Base-by-base conservation (phyloP, 768 basidiomycete species). In the Tremella yokohamensis region DNA sequence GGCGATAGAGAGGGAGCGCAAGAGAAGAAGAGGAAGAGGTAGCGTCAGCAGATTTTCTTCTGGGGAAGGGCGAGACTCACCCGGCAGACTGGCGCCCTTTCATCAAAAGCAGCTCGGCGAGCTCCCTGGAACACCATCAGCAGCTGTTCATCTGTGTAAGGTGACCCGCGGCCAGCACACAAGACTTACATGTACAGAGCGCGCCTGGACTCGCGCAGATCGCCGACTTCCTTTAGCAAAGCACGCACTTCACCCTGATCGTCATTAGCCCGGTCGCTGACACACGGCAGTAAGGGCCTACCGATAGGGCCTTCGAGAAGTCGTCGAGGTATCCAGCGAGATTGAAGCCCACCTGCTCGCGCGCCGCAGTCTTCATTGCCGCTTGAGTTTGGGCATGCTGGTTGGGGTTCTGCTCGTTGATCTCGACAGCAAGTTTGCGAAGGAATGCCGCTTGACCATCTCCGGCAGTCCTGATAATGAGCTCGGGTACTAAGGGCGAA, bases 311-410 rank as follows among this genome's bases (percentile, higher is more conserved):
- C 50, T 75, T 74, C 29, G 73, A 73, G 62, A 76, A 76, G 56
- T 76, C 75, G 52, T 76, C 75, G 40, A 76, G 15, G 19, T 76
- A 75, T 58, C 75, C 75, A 34, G 70, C 67, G 34, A 76, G 54
- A 45, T 76, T 76, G 67, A 75, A 76, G 3, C 72, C 75, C 29
- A 76, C 72, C 60, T 76, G 75, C 49, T 76, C 75, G 29, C 73
- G 54, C 20, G 75, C 75, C 51, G 66, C 61, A 15, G 50, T 49
- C 56, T 74, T 69, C 20, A 65, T 61, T 9, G 63, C 72, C 13
- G 61, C 58, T 57, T 72, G 69, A 3, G 75, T 76, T 12, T 56
- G 58, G 19, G 66, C 57, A 49, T 76, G 75, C 56, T 76, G 75
- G 51, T 74, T 73, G 8, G 75, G 63, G 45, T 72, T 72, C 54